Evolutionary conservation across 2,329 filamentous ascomycete genomes (phyloP).

Genomic region (Sporothrix pseudoabietina): DNA sequence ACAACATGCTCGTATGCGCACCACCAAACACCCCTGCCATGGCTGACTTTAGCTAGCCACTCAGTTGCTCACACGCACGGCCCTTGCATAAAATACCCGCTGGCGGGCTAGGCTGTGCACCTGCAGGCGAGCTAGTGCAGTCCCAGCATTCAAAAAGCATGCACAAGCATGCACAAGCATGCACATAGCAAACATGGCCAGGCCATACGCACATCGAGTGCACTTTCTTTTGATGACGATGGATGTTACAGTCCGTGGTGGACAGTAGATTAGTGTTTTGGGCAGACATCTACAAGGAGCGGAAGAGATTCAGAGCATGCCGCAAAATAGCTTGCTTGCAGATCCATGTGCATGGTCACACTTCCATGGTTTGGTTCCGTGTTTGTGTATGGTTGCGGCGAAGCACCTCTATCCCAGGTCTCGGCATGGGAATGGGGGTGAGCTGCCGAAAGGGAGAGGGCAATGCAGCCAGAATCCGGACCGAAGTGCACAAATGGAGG

Average conservation of each 20-base stretch:
- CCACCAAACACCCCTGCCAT: background rate
- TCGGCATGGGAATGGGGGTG: background rate
- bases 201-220: background rate
- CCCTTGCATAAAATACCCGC: conserved; percentile 28
- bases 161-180: background rate
- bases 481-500: background rate
- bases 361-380: background rate
- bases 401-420: background rate
- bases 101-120: conserved; percentile 14
- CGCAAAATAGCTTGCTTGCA: background rate
- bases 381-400: background rate
- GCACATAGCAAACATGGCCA: background rate
- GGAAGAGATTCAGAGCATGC: background rate
- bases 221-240: background rate
- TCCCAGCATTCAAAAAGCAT: background rate
- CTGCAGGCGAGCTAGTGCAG: background rate
- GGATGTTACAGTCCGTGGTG: background rate
- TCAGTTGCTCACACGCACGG: background rate
- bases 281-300: background rate
- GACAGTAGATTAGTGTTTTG: background rate
- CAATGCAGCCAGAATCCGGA: background rate
- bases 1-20: background rate
- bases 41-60: background rate
- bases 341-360: background rate
- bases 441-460: background rate